phyloP scores from a whole-genome alignment of 441 rosid species.

The Corymbia calophylla region DNA sequence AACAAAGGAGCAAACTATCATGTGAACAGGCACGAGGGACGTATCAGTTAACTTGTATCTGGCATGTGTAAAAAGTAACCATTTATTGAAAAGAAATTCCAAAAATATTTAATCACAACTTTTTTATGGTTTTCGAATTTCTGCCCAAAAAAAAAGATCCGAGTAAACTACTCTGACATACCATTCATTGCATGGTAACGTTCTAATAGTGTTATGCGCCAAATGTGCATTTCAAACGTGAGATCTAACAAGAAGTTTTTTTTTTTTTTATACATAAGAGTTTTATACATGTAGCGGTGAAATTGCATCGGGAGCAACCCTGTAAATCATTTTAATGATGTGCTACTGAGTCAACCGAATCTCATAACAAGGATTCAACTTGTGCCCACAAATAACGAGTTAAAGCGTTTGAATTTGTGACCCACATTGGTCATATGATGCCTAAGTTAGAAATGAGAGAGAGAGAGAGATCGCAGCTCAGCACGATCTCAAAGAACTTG shows the following conservation, averaged over 20 bases:
- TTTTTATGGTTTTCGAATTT: neutral
- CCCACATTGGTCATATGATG: no score
- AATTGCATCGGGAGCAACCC: neutral
- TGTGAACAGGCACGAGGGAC: no score
- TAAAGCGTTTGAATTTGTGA: no score
- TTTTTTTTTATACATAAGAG: neutral
- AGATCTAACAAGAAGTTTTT: neutral
- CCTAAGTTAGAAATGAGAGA: no score
- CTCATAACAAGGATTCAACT: no score
- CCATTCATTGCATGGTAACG: neutral
- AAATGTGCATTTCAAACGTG: neutral
- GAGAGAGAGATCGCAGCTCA: no score
- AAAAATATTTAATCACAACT: neutral
- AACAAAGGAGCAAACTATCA: no score
- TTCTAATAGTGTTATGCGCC: neutral
- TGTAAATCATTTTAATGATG: no score
- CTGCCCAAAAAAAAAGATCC: no score
- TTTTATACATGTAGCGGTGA: neutral
- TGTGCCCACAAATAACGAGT: no score
- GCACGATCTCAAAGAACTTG: neutral
- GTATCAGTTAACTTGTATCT: no score
- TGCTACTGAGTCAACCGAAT: no score
- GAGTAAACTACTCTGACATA: neutral
- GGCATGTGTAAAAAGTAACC: neutral
- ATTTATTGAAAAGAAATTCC: neutral